Evolutionary conservation across 352 stramenopile genomes (phyloP).

Genomic region (Globisporangium ultimum): DNA sequence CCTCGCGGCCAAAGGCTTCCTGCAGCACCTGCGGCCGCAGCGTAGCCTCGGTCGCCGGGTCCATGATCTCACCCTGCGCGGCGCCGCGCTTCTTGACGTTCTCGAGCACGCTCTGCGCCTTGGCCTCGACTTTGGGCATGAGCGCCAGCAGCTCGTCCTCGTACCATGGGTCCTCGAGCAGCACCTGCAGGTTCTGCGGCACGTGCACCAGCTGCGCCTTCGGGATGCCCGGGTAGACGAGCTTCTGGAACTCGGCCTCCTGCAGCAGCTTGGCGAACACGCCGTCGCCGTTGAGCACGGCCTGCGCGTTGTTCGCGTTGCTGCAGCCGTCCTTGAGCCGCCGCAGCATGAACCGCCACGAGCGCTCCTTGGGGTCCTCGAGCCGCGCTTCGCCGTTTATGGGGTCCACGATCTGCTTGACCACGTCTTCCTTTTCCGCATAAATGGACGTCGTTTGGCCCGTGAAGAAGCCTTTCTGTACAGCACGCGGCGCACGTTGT

Average conservation of each 20-base stretch:
- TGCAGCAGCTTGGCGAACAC: constrained; percentile 77
- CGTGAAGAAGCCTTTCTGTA: constrained; percentile 56
- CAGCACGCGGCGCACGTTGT: constrained; percentile 9
- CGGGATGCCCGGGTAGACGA: constrained; percentile 80
- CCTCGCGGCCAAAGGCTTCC: constrained; percentile 80
- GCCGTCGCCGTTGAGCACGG: constrained; percentile 65
- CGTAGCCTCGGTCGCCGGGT: constrained; percentile 54
- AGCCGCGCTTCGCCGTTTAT: constrained; percentile 13
- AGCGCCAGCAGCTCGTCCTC: constrained; percentile 68
- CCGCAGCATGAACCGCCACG: constrained; percentile 65
- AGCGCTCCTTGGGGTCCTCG: constrained; percentile 34
- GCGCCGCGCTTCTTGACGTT: constrained; percentile 83
- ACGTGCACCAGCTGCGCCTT: constrained; percentile 59
- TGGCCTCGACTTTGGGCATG: constrained; percentile 81
- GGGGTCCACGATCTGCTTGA: constrained; percentile 22
- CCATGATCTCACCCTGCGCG: constrained; percentile 75
- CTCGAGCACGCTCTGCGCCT: constrained; percentile 65
- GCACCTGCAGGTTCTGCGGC: constrained; percentile 64
- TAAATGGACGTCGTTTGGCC: constrained; percentile 50
- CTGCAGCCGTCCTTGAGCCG: constrained; percentile 64
- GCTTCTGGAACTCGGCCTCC: constrained; percentile 62
- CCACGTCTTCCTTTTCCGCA: constrained; percentile 53
- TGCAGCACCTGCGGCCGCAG: constrained; percentile 78
- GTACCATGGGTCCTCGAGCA: constrained; percentile 81
- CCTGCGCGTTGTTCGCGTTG: constrained; percentile 49